phyloP scores from a whole-genome alignment of 805 yeast genomes.

The Candida verbasci region DNA sequence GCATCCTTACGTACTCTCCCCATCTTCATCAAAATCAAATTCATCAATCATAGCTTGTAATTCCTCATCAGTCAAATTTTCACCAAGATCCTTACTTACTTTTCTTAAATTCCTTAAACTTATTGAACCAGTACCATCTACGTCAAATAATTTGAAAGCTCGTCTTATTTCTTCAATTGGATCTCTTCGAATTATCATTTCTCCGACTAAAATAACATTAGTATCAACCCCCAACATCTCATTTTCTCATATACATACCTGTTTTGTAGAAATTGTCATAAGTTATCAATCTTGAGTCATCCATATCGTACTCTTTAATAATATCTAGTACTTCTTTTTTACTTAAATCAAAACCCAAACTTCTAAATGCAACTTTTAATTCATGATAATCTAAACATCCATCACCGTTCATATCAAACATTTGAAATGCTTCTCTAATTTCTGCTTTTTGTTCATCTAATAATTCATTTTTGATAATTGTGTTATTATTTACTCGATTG shows the following conservation, averaged over 20 bases:
- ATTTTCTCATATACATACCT: slow-evolving; percentile 39
- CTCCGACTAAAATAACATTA: slow-evolving; percentile 54
- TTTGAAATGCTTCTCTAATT: slow-evolving; percentile 83
- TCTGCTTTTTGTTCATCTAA: slow-evolving; percentile 87
- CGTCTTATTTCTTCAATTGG: slow-evolving; percentile 89
- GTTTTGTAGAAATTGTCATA: slow-evolving; percentile 79
- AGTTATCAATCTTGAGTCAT: slow-evolving; percentile 64
- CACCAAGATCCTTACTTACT: slow-evolving; percentile 91
- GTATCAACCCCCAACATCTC: slow-evolving; percentile 12
- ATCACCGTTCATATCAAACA: slow-evolving; percentile 91
- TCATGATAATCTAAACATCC: slow-evolving; percentile 91
- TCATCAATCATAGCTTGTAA: slow-evolving; percentile 96
- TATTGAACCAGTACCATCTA: slow-evolving; percentile 82
- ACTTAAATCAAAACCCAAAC: slow-evolving; percentile 82
- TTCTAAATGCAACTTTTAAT: slow-evolving; percentile 87
- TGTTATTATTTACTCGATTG: background rate
- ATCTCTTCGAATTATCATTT: slow-evolving; percentile 78
- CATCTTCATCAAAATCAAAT: slow-evolving; percentile 94
- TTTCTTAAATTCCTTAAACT: slow-evolving; percentile 76
- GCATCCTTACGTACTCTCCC: slow-evolving; percentile 67
- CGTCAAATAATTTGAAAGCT: slow-evolving; percentile 87
- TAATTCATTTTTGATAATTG: slow-evolving; percentile 51
- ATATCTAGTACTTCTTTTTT: slow-evolving; percentile 72
- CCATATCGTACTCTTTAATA: slow-evolving; percentile 77
- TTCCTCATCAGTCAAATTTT: slow-evolving; percentile 87